Base-by-base conservation (phyloP, 176 grass and related monocot genomes). In the Zea luxurians region DNA sequence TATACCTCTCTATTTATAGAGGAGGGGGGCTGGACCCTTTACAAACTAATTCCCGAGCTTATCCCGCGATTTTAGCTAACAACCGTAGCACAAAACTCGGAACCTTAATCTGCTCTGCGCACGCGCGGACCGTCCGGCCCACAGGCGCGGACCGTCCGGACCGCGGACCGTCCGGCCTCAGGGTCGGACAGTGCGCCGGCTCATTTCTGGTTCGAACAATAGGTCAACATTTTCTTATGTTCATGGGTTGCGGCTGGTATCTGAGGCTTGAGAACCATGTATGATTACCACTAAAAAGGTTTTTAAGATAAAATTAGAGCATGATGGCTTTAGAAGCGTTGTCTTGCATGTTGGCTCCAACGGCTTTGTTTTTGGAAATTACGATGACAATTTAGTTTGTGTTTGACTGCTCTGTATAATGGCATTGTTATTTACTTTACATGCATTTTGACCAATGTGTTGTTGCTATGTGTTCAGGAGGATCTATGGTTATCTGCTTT, bases 401-500 rank as follows among this genome's bases (percentile, higher is more conserved):
- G n/a, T 48, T 76, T 49, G 36, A 8, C 37, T 52, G 4, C 7
- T 3, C 43, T 77, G 43, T 35, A 42, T 59, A 34, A 7, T 80
- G 10, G 11, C 36, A 1, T 73, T 70, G 37, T 2, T 84, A 59
- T 69, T 62, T 48, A 17, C 6, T 57, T 36, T 18, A 55, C 2
- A 4, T 20, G 34, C 4, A 7, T 66, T 13, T 7, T 71, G 64
- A 7, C 61, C 65, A 79, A 82, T 73, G 34, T 1, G 79, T 34
- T 40, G 40, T 65, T 76, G 47, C 60, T 76, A 7, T 83, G 27
- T 27, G 16, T 76, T 49, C 80, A 92, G 92, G 89, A 92, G 81
- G 92, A 96, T 85, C 78, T 96, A 16, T 96, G 92, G 89, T 6
- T 89, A 48, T 73, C 92, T 0, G 89, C 92, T n/a, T 96, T 96